Conservation (phyloP, 106 monocot genomes). For the Vanilla planifolia region DNA sequence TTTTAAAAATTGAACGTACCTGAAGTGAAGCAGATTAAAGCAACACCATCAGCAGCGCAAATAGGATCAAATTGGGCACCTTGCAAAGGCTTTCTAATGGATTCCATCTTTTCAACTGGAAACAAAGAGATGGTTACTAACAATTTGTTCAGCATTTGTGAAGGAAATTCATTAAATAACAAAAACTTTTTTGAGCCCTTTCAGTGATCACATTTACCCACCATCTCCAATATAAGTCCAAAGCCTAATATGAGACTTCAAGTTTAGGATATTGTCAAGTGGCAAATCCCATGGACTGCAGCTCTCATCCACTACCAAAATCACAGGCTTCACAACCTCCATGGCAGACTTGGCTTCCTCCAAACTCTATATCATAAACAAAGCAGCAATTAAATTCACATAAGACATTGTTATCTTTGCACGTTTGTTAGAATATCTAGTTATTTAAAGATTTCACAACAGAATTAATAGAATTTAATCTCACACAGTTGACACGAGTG, state of each 20-base stretch:
- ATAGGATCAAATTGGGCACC: slow-evolving; percentile 9
- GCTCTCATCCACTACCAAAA: slow-evolving; percentile 60
- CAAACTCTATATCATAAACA: slow-evolving; percentile 42
- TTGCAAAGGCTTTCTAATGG: slow-evolving; percentile 27
- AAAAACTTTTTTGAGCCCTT: too few species aligned
- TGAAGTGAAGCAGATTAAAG: slow-evolving; percentile 95
- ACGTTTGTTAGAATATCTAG: background rate
- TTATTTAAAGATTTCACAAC: background rate
- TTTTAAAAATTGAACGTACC: slow-evolving; percentile 30
- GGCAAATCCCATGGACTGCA: slow-evolving; percentile 40
- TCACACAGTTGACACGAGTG: too few species aligned
- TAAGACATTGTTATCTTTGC: background rate
- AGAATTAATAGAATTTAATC: too few species aligned
- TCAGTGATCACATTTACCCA: too few species aligned
- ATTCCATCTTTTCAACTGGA: slow-evolving; percentile 31
- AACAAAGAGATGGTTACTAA: slow-evolving; percentile 3
- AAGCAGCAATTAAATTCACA: background rate
- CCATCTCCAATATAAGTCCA: slow-evolving; percentile 46
- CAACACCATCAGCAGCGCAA: slow-evolving; percentile 59
- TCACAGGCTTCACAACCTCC: slow-evolving; percentile 50
- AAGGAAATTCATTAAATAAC: background rate
- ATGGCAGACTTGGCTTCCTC: slow-evolving; percentile 65
- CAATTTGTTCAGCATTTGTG: background rate
- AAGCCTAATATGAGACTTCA: slow-evolving; percentile 29
- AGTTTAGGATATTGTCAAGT: slow-evolving; percentile 9